phyloP scores from a whole-genome alignment of 768 basidiomycete genomes.

The Lactarius indigo region DNA sequence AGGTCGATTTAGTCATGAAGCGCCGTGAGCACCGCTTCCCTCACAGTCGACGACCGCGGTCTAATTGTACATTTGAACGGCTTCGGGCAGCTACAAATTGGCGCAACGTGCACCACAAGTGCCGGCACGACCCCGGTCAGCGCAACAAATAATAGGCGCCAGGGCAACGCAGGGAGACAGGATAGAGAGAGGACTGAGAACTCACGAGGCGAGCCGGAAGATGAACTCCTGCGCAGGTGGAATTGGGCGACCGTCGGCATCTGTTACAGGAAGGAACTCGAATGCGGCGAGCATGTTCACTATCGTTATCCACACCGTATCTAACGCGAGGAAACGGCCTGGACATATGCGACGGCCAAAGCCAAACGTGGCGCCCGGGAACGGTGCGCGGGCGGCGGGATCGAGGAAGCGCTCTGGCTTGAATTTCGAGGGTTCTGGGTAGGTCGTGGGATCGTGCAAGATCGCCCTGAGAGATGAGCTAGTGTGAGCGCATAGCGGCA shows the following conservation, averaged over 20 bases:
- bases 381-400: background rate
- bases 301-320: constrained; percentile 9
- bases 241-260: constrained; percentile 1
- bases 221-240: constrained; percentile 9
- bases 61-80: constrained; percentile 16
- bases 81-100: constrained; percentile 6
- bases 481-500: too few relatives aligned
- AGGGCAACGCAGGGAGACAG: background rate
- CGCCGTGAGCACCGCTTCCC: background rate
- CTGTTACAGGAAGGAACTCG: constrained; percentile 16
- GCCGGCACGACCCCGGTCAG: background rate
- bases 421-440: constrained; percentile 13
- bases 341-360: constrained; percentile 17
- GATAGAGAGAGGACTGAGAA: background rate
- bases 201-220: constrained; percentile 3
- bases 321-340: constrained; percentile 12
- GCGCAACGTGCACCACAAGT: background rate
- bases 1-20: constrained; percentile 5
- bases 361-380: constrained; percentile 7
- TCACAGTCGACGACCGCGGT: constrained; percentile 5
- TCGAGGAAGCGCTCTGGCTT: constrained; percentile 17
- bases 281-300: constrained; percentile 15
- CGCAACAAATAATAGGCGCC: background rate
- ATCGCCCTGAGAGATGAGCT: background rate
- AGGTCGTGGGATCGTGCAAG: constrained; percentile 4